These are phyloP conservation scores for Oenanthe javanica DNA, from an alignment of 140 eudicot genomes.

Conservation along the genomic window DNA sequence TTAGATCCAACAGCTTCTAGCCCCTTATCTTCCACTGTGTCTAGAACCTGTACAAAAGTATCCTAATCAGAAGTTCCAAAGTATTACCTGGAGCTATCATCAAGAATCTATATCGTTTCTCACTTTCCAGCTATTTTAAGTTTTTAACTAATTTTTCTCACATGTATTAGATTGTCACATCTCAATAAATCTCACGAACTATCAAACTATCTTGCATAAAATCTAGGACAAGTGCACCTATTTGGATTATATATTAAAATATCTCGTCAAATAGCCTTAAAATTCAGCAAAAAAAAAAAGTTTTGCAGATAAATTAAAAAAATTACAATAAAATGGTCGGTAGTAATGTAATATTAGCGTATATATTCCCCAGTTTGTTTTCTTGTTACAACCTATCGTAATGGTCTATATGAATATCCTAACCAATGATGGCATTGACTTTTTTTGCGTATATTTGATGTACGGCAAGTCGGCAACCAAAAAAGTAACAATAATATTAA, in stretches of 20 bases:
- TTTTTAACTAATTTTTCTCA: background rate
- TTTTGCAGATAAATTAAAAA: background rate
- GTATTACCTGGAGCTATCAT: background rate
- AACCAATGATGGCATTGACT: background rate
- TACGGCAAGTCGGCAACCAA: background rate
- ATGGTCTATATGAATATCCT: too few species aligned
- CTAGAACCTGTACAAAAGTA: constrained; percentile 56
- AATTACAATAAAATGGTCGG: background rate
- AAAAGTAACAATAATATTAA: background rate
- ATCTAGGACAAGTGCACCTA: background rate
- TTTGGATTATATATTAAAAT: background rate
- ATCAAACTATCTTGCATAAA: background rate
- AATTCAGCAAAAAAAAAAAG: background rate
- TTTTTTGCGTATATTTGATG: background rate
- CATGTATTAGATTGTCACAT: background rate
- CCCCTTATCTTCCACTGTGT: constrained; percentile 71
- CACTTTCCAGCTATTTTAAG: background rate
- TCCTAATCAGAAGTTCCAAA: background rate
- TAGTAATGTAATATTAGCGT: background rate
- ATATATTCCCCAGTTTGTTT: background rate
- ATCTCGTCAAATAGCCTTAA: background rate
- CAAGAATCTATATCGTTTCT: background rate
- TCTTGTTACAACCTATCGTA: background rate
- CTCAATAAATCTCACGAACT: background rate
- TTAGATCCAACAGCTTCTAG: constrained; percentile 66